Base-by-base conservation (phyloP, 176 grass and related monocot genomes). In the Calamus simplicifolius region DNA sequence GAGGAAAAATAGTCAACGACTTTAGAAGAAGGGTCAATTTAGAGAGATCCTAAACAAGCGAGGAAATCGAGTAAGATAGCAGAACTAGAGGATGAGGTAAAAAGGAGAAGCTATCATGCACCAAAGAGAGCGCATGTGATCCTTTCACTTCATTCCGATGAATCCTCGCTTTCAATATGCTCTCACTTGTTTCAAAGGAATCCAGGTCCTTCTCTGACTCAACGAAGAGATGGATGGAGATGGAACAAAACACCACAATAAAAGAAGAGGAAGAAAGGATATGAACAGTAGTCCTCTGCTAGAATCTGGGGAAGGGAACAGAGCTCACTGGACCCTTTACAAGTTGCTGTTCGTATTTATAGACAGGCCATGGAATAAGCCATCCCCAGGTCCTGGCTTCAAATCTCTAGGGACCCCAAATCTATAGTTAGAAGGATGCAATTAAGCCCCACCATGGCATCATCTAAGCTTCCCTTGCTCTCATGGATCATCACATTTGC, bases 61-160 rank as follows among this genome's bases (percentile, higher is more conserved):
- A 43, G 35, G 35, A 43, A 13, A 43, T 10, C 35, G 12, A 43
- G 8, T 43, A 43, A 23, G 21, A 23, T 23, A 23, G 21, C 8
- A 43, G 35, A 43, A 43, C 35, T 43, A 43, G 77, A 77, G 56
- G 62, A 68, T 43, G 63, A 84, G 82, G 64, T 48, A 81, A 81
- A 75, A 66, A 58, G 48, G 19, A 71, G 86, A 78, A 81, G 70
- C 67, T 77, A 59, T 86, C 61, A 81, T 64, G 77, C 78, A 81
- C 64, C 79, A 66, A 74, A 68, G 80, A 76, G 80, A 75, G 72
- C 60, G 52, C 83, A 83, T 86, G 82, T 80, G 83, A 91, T 83
- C 67, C 31, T 35, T 35, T 35, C 31, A 7, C 31, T 75, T 69
- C 67, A 56, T 51, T 63, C 51, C 28, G 62, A 51, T 67, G 5